phyloP scores from a whole-genome alignment of 345 rosid genomes.

The Eucalyptus grandis region DNA sequence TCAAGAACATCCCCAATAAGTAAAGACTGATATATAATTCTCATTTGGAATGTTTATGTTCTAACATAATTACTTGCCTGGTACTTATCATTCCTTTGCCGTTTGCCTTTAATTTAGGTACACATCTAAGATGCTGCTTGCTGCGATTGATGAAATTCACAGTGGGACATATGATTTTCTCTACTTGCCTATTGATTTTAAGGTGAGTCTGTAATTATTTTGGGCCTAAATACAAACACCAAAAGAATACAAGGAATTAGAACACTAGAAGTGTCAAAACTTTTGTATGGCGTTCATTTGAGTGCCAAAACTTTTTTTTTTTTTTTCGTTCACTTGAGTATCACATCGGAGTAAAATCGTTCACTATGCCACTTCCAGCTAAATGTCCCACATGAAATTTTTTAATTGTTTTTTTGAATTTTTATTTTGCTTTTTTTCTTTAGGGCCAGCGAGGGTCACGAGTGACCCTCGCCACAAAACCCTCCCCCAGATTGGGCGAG shows the following conservation, averaged over 20 bases:
- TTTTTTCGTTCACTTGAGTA: no score
- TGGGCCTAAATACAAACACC: neutral
- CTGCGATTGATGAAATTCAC: slow-evolving; percentile 85
- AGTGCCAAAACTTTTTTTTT: no score
- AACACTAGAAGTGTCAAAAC: no score
- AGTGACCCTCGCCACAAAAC: no score
- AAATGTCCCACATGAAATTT: no score
- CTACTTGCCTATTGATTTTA: slow-evolving; percentile 86
- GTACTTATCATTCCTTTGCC: neutral
- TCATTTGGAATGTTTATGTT: neutral
- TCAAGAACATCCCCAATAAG: slow-evolving; percentile 97
- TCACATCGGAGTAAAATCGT: no score
- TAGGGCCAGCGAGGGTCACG: no score
- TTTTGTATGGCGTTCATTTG: no score
- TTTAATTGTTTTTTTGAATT: no score
- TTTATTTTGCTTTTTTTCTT: no score
- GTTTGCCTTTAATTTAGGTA: slow-evolving; percentile 34
- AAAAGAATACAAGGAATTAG: neutral
- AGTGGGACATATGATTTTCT: slow-evolving; percentile 80
- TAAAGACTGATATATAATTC: slow-evolving; percentile 17
- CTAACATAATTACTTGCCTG: neutral
- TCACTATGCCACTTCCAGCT: no score
- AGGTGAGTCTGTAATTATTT: slow-evolving; percentile 24
- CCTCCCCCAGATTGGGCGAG: no score
- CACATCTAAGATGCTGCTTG: slow-evolving; percentile 91